phyloP scores from a whole-genome alignment of 192 early-diverging fungal genomes.

The Podila epigama region DNA sequence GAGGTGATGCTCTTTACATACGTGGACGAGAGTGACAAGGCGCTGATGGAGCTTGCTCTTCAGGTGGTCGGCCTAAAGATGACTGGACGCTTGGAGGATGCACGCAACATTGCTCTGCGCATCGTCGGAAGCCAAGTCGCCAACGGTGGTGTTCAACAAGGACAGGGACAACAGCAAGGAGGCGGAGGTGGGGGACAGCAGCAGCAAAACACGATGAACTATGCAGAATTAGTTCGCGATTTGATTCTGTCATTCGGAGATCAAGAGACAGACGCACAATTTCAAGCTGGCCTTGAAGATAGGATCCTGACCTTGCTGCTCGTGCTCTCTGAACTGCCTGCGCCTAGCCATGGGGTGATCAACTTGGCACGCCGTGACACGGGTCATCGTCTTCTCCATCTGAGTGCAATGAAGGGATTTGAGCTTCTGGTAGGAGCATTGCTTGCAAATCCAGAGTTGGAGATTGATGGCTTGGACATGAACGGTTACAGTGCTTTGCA shows the following conservation, averaged over 20 bases:
- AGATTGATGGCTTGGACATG: conserved; percentile 62
- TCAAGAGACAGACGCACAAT: conserved; percentile 47
- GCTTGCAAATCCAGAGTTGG: conserved; percentile 46
- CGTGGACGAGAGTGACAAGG: conserved; percentile 79
- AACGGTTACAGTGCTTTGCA: conserved; percentile 77
- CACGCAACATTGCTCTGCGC: conserved; percentile 74
- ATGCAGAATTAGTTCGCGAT: conserved; percentile 23
- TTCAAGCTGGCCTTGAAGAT: conserved; percentile 53
- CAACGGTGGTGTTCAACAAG: conserved; percentile 23
- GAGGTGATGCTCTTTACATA: conserved; percentile 53
- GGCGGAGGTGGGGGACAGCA: conserved; percentile 17
- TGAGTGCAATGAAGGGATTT: conserved; percentile 67
- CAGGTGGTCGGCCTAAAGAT: conserved; percentile 88
- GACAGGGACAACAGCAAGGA: conserved; percentile 18
- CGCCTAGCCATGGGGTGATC: conserved; percentile 11
- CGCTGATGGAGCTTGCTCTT: conserved; percentile 89
- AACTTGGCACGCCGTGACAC: conserved; percentile 45
- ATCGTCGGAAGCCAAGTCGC: conserved; percentile 61
- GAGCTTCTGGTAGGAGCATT: conserved; percentile 55
- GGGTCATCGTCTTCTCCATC: conserved; percentile 69
- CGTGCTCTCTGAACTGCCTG: conserved; percentile 35
- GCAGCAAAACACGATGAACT: conserved; percentile 32
- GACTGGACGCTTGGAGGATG: conserved; percentile 80
- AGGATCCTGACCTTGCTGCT: conserved; percentile 31
- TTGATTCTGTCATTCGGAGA: conserved; percentile 50